These are phyloP conservation scores for Mangifera indica DNA, from an alignment of 345 rosid species.

Conservation along the genomic window DNA sequence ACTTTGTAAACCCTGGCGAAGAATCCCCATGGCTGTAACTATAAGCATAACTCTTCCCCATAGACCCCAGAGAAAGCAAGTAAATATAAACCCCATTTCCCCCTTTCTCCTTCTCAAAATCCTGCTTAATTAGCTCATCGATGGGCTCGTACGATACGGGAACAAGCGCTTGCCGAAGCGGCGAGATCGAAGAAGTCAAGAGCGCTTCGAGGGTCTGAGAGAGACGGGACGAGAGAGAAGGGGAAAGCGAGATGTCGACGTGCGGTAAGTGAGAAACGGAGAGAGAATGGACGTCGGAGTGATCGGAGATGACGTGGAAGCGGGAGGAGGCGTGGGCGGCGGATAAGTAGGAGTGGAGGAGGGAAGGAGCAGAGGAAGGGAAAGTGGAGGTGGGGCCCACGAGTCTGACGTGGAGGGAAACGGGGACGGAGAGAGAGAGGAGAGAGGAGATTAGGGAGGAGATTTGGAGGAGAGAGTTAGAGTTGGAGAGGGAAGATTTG, in stretches of 20 bases:
- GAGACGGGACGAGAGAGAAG: conserved; percentile 40
- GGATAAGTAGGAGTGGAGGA: conserved; percentile 46
- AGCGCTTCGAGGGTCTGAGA: conserved; percentile 45
- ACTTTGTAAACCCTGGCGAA: conserved; percentile 81
- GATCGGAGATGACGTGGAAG: conserved; percentile 43
- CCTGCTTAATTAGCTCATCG: conserved; percentile 56
- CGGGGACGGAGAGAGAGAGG: conserved; percentile 50
- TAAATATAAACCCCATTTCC: conserved; percentile 69
- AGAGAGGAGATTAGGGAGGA: conserved; percentile 42
- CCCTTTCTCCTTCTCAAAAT: conserved; percentile 66
- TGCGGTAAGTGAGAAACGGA: conserved; percentile 47
- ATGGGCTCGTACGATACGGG: conserved; percentile 50
- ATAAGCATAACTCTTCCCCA: conserved; percentile 65
- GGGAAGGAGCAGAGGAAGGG: conserved; percentile 49
- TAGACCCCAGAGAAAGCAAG: conserved; percentile 60
- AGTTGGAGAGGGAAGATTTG: conserved; percentile 47
- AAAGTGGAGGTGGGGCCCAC: conserved; percentile 54
- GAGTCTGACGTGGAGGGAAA: conserved; percentile 60
- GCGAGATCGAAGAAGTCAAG: conserved; percentile 51
- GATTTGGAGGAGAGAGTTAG: conserved; percentile 21
- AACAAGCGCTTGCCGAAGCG: conserved; percentile 61
- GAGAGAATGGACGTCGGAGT: conserved; percentile 38
- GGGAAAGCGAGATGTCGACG: conserved; percentile 47
- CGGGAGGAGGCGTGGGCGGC: conserved; percentile 30
- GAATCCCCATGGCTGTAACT: conserved; percentile 68